Conservation (phyloP, 106 monocot genomes). For the Dioscorea alata region DNA sequence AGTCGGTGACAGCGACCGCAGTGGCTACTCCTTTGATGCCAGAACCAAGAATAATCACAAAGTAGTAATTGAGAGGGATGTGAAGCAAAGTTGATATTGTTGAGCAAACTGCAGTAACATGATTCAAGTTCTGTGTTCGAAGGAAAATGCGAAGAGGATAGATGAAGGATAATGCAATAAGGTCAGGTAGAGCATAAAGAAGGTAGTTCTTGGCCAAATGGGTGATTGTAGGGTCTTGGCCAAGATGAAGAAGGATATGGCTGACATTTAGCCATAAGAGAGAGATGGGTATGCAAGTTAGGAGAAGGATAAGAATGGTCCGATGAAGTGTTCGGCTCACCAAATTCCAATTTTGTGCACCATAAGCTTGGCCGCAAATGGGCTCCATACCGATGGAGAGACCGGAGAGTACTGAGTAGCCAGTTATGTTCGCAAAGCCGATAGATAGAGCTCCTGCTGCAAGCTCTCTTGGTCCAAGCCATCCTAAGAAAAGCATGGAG, state of each 20-base stretch:
- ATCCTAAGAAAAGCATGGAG: conserved; percentile 35
- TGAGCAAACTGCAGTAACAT: neutral
- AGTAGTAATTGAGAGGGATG: conserved; percentile 8
- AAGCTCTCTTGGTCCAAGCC: conserved; percentile 26
- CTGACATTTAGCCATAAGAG: conserved; percentile 24
- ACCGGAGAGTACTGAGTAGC: conserved; percentile 36
- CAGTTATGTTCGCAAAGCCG: conserved; percentile 41
- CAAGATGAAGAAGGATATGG: conserved; percentile 5
- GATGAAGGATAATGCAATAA: conserved; percentile 7
- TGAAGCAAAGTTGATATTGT: conserved; percentile 4
- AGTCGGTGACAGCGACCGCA: conserved; percentile 1
- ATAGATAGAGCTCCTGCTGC: conserved; percentile 37
- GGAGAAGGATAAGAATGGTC: conserved; percentile 23
- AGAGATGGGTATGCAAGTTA: conserved; percentile 21
- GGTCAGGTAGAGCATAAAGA: conserved; percentile 12
- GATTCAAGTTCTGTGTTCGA: conserved; percentile 8
- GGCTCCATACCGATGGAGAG: conserved; percentile 32
- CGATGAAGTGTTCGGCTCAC: conserved; percentile 27
- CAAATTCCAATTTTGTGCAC: conserved; percentile 20
- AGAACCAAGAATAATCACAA: neutral
- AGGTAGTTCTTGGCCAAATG: conserved; percentile 4
- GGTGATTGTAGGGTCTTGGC: conserved; percentile 12
- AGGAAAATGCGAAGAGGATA: conserved; percentile 19
- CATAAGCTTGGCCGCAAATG: conserved; percentile 33
- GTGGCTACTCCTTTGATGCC: conserved; percentile 21